These are phyloP conservation scores for Lachnellula occidentalis DNA, from an alignment of 2,329 filamentous ascomycete genomes.

Conservation along the genomic window DNA sequence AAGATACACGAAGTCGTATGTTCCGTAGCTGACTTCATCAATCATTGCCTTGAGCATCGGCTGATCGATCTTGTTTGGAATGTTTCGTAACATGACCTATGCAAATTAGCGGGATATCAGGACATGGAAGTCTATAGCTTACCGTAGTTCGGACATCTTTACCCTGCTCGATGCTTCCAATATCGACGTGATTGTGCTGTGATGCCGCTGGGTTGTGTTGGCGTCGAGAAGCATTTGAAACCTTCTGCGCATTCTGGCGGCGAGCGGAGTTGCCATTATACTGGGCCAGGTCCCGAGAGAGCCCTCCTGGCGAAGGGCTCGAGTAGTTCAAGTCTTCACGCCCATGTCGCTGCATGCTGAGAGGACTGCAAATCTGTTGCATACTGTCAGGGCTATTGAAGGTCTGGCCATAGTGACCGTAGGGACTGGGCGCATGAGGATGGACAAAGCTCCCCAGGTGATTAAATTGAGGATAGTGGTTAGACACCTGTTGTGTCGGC, in stretches of 20 bases:
- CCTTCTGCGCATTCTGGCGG: conserved; percentile 36
- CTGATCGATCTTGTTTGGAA: conserved; percentile 84
- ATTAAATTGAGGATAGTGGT: background rate
- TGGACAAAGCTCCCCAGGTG: background rate
- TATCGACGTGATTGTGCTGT: conserved; percentile 58
- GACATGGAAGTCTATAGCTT: conserved; percentile 29
- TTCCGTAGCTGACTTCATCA: conserved; percentile 71
- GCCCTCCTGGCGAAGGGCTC: conserved; percentile 5
- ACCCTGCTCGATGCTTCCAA: conserved; percentile 55
- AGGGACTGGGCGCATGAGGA: background rate
- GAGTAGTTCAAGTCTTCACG: background rate
- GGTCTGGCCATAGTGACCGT: background rate
- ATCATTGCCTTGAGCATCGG: conserved; percentile 72
- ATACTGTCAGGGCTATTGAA: background rate
- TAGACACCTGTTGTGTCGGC: background rate
- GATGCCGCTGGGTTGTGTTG: conserved; percentile 35
- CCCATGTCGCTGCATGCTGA: background rate
- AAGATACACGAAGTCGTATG: conserved; percentile 93
- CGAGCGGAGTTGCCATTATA: conserved; percentile 16
- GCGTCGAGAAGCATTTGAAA: conserved; percentile 34
- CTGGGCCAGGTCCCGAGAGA: conserved; percentile 6
- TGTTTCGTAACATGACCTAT: conserved; percentile 90
- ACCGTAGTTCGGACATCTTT: conserved; percentile 72
- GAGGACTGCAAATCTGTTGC: background rate
- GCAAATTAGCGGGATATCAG: conserved; percentile 3